phyloP scores from a whole-genome alignment of 108 stramenopile species.

The Cylindrotheca closterium region DNA sequence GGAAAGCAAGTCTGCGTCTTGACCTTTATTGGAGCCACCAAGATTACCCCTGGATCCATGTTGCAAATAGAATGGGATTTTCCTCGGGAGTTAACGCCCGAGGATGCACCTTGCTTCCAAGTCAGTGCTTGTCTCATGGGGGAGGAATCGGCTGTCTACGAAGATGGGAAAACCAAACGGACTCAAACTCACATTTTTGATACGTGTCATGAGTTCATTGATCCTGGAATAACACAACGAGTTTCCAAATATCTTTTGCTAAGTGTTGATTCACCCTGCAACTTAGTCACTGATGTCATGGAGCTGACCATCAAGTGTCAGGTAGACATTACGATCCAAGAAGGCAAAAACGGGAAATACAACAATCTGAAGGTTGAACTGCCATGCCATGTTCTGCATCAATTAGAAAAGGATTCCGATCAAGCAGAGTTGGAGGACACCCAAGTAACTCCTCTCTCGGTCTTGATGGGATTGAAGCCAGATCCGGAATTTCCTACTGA shows the following conservation, averaged over 20 bases:
- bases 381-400: constrained; percentile 38
- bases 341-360: constrained; percentile 30
- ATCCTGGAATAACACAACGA: constrained; percentile 45
- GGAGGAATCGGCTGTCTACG: constrained; percentile 46
- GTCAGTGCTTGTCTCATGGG: constrained; percentile 52
- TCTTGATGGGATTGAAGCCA: constrained; percentile 4
- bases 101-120: constrained; percentile 49
- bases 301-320: constrained; percentile 30
- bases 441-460: constrained; percentile 24
- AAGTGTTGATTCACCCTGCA: constrained; percentile 37
- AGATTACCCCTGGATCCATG: constrained; percentile 39
- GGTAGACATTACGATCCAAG: constrained; percentile 49
- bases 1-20: constrained; percentile 42
- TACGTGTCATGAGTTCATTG: constrained; percentile 50
- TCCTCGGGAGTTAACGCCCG: constrained; percentile 15
- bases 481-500: constrained; percentile 14
- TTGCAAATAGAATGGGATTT: constrained; percentile 51
- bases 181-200: constrained; percentile 47
- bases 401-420: constrained; percentile 1
- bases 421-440: constrained; percentile 13
- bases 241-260: constrained; percentile 34
- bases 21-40: constrained; percentile 42
- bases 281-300: constrained; percentile 46
- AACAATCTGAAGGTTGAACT: constrained; percentile 43
- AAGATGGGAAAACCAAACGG: constrained; percentile 33